Conservation (phyloP, 345 rosid genomes). For the Salix suchowensis region DNA sequence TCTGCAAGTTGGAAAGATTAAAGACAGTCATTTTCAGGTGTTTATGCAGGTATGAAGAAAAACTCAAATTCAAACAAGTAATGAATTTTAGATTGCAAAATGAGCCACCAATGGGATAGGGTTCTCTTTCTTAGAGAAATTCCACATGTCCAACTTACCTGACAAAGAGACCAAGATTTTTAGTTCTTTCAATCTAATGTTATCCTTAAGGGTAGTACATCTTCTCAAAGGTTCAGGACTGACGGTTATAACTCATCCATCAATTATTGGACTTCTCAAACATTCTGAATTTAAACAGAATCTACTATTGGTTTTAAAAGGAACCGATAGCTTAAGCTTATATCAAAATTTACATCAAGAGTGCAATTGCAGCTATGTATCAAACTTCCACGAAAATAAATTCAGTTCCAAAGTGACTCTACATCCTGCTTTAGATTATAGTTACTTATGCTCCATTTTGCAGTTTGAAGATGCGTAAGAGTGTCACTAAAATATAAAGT, state of each 20-base stretch:
- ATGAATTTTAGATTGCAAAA: neutral
- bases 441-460: neutral
- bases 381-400: neutral
- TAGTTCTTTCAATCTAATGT: neutral
- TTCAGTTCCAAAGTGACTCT: neutral
- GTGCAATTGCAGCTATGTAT: neutral
- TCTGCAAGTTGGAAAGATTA: conserved; percentile 29
- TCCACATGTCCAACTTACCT: neutral
- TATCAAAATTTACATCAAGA: neutral
- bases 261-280: too few species aligned
- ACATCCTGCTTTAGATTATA: neutral
- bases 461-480: neutral
- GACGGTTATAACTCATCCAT: too few species aligned
- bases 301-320: neutral
- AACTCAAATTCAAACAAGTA: neutral
- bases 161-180: neutral
- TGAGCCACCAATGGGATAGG: neutral
- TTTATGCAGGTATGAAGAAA: neutral
- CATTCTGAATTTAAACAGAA: too few species aligned
- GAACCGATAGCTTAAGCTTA: neutral
- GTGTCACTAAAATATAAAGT: neutral
- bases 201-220: neutral
- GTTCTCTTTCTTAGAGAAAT: neutral
- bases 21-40: neutral
- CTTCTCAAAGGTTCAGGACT: too few species aligned